Conservation (phyloP, 2,329 filamentous ascomycete genomes). For the Cytospora piceicola region DNA sequence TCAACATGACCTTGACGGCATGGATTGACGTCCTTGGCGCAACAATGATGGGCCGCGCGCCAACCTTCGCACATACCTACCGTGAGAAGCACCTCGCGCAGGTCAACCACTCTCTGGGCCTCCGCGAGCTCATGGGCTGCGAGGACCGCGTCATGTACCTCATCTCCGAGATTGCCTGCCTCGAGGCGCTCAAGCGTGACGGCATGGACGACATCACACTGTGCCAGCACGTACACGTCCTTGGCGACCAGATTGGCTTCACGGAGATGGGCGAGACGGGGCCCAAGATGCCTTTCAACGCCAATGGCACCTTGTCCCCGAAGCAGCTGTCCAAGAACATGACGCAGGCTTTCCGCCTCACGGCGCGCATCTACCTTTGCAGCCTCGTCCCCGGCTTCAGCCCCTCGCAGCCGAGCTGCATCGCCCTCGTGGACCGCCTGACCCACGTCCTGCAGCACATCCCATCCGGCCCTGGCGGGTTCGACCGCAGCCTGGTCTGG, state of each 20-base stretch:
- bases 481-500: conserved; percentile 91
- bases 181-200: conserved; percentile 83
- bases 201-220: conserved; percentile 85
- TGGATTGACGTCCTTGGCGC: conserved; percentile 98
- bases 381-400: conserved; percentile 88
- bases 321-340: conserved; percentile 87
- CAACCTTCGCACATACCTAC: conserved; percentile 92
- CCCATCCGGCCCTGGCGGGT: conserved; percentile 78
- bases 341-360: conserved; percentile 86
- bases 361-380: conserved; percentile 95
- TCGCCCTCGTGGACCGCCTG: conserved; percentile 78
- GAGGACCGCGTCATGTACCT: conserved; percentile 97
- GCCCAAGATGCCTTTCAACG: conserved; percentile 64
- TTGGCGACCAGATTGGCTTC: conserved; percentile 82
- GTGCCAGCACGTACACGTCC: conserved; percentile 85
- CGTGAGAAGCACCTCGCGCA: conserved; percentile 85
- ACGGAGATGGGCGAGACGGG: conserved; percentile 70
- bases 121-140: conserved; percentile 95
- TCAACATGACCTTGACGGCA: conserved; percentile 91
- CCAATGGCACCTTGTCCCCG: conserved; percentile 76
- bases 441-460: conserved; percentile 78
- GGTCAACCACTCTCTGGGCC: conserved; percentile 65
- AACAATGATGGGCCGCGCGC: conserved; percentile 85
- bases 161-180: conserved; percentile 94
- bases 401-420: conserved; percentile 72